Percentiles rank a stretch among this genome's conserved stretches.
These are phyloP conservation scores for Gossypium gossypioides DNA, from an alignment of 441 rosid species.

Conservation along the genomic window DNA sequence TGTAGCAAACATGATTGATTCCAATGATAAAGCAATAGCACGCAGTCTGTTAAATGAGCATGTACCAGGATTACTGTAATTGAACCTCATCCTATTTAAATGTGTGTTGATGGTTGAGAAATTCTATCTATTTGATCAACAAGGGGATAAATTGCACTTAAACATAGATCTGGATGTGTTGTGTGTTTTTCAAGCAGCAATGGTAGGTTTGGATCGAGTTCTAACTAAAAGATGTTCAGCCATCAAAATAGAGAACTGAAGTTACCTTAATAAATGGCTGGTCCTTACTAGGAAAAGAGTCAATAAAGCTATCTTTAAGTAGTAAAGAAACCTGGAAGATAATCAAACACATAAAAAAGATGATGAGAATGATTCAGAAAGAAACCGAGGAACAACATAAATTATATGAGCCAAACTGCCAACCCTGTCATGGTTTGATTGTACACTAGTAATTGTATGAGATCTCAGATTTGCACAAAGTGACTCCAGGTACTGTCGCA, in stretches of 20 bases:
- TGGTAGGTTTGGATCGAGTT: neutral
- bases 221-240: neutral
- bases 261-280: constrained; percentile 74
- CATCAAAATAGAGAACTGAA: neutral
- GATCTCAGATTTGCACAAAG: constrained; percentile 73
- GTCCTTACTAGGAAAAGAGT: constrained; percentile 73
- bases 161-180: no score
- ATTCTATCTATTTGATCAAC: neutral
- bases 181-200: neutral
- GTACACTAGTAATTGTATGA: constrained; percentile 89
- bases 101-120: neutral
- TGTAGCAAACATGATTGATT: neutral
- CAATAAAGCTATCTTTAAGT: constrained; percentile 86
- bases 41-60: neutral
- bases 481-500: constrained; percentile 74
- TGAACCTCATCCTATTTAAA: neutral
- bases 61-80: neutral
- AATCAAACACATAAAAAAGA: constrained; percentile 10
- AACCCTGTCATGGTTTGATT: constrained; percentile 86
- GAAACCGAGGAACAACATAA: neutral
- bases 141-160: neutral
- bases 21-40: neutral
- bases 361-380: neutral
- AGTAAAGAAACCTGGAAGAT: constrained; percentile 76
- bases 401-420: constrained; percentile 18